Percentiles rank a stretch among this genome's conserved stretches.
phyloP scores from a whole-genome alignment of 2,329 filamentous ascomycete species.

The Phaeoacremonium minimum region DNA sequence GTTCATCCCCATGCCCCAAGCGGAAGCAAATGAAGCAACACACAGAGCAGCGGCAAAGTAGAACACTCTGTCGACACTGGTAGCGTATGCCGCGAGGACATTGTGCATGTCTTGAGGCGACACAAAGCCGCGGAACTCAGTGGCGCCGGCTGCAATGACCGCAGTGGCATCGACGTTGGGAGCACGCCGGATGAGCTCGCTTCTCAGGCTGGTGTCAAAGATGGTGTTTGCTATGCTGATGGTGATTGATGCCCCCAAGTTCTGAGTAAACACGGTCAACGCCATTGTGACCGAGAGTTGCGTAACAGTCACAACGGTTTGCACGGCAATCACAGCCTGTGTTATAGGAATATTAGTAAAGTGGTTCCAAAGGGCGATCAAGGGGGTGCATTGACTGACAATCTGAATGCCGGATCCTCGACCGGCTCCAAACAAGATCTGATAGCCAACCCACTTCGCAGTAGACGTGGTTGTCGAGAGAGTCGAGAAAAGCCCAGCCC shows the following conservation, averaged over 20 bases:
- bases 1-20: slow-evolving; percentile 41
- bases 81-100: slow-evolving; percentile 31
- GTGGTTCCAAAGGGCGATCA: background rate
- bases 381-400: background rate
- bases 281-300: slow-evolving; percentile 19
- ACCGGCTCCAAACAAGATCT: slow-evolving; percentile 10
- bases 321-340: slow-evolving; percentile 17
- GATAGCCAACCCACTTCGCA: slow-evolving; percentile 10
- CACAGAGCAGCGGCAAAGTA: slow-evolving; percentile 30
- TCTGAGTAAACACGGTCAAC: slow-evolving; percentile 17
- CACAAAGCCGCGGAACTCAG: slow-evolving; percentile 27
- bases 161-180: slow-evolving; percentile 17
- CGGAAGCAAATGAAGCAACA: slow-evolving; percentile 22
- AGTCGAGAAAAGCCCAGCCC: slow-evolving; percentile 10
- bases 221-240: slow-evolving; percentile 17
- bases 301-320: slow-evolving; percentile 13
- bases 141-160: slow-evolving; percentile 31
- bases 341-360: background rate
- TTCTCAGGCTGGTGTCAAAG: slow-evolving; percentile 18
- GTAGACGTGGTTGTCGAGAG: slow-evolving; percentile 8
- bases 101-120: slow-evolving; percentile 18
- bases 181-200: slow-evolving; percentile 15
- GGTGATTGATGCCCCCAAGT: slow-evolving; percentile 16
- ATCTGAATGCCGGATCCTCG: slow-evolving; percentile 9
- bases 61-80: slow-evolving; percentile 29